Percentiles rank a stretch among this genome's conserved stretches.
phyloP scores from a whole-genome alignment of 805 yeast species.

The Danielia oregonensis region DNA sequence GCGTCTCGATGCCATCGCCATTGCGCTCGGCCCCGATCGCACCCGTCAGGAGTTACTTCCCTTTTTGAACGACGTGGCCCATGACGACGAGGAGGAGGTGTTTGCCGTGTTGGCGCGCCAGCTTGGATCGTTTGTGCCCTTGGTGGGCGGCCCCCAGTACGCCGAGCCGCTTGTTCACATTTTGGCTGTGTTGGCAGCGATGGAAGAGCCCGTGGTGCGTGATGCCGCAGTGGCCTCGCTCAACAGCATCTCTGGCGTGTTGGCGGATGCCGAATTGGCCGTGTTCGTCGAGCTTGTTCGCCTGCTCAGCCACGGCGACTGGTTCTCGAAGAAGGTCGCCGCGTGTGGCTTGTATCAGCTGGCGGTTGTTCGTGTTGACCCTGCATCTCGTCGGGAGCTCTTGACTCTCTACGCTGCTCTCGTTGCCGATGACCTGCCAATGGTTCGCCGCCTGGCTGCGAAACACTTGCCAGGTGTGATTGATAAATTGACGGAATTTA shows the following conservation, averaged over 20 bases:
- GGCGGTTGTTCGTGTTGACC: constrained; percentile 57
- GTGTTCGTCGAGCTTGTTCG: constrained; percentile 74
- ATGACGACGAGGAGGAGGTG: constrained; percentile 98
- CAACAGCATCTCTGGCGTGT: constrained; percentile 61
- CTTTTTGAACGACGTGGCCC: constrained; percentile 82
- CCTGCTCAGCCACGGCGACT: constrained; percentile 77
- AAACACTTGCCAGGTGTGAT: constrained; percentile 73
- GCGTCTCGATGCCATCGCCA: constrained; percentile 87
- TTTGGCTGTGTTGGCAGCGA: constrained; percentile 78
- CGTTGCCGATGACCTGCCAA: constrained; percentile 89
- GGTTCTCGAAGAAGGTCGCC: constrained; percentile 93
- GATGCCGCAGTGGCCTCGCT: constrained; percentile 90
- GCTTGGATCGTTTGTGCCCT: constrained; percentile 81
- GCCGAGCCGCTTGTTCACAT: constrained; percentile 56
- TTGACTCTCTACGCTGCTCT: constrained; percentile 66
- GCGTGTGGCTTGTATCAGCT: constrained; percentile 84
- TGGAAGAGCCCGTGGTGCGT: constrained; percentile 95
- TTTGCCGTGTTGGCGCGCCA: constrained; percentile 90
- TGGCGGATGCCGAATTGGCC: constrained; percentile 60
- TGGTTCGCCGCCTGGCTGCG: constrained; percentile 96
- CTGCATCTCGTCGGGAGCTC: constrained; percentile 54
- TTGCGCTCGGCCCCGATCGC: constrained; percentile 92
- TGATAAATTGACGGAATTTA: constrained; percentile 46
- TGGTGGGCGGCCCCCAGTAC: constrained; percentile 72
- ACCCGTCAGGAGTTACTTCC: constrained; percentile 87